A percentile compares a stretch with the other conserved stretches of the same genome.
Evolutionary conservation across 768 basidiomycete genomes (phyloP).

Genomic region (Naganishia antarctica): DNA sequence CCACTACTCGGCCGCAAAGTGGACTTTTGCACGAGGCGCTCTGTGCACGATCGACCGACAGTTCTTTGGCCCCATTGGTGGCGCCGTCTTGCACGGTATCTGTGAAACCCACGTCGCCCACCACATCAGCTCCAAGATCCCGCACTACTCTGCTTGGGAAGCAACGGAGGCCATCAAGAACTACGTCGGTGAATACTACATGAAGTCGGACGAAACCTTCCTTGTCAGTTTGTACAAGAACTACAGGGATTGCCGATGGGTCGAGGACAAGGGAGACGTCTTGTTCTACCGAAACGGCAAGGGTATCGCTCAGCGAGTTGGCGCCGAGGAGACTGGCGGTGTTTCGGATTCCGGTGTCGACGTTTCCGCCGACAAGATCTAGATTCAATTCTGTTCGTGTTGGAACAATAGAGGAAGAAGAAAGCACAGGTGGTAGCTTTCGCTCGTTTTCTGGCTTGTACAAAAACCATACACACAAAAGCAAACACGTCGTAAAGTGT

Average conservation of each 20-base stretch:
- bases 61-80: conserved; percentile 79
- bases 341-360: conserved; percentile 67
- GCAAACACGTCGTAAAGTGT: not conserved
- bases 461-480: not conserved
- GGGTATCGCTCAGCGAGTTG: conserved; percentile 68
- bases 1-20: conserved; percentile 82
- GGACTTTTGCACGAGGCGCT: conserved; percentile 91
- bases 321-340: conserved; percentile 60
- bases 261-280: conserved; percentile 88
- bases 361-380: conserved; percentile 43
- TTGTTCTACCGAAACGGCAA: conserved; percentile 58
- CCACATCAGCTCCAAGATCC: conserved; percentile 91
- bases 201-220: conserved; percentile 49
- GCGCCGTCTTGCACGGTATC: conserved; percentile 80
- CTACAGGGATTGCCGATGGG: conserved; percentile 79
- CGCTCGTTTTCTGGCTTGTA: not conserved
- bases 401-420: not conserved
- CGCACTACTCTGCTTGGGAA: conserved; percentile 79
- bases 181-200: conserved; percentile 59
- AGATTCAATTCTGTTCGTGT: not conserved
- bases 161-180: conserved; percentile 78
- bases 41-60: conserved; percentile 83
- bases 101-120: conserved; percentile 90
- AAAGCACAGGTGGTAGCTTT: not conserved
- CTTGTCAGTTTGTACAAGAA: conserved; percentile 64